These are phyloP conservation scores for Tolypocladium cylindrosporum DNA, from an alignment of 2,329 filamentous ascomycete genomes.

Conservation along the genomic window DNA sequence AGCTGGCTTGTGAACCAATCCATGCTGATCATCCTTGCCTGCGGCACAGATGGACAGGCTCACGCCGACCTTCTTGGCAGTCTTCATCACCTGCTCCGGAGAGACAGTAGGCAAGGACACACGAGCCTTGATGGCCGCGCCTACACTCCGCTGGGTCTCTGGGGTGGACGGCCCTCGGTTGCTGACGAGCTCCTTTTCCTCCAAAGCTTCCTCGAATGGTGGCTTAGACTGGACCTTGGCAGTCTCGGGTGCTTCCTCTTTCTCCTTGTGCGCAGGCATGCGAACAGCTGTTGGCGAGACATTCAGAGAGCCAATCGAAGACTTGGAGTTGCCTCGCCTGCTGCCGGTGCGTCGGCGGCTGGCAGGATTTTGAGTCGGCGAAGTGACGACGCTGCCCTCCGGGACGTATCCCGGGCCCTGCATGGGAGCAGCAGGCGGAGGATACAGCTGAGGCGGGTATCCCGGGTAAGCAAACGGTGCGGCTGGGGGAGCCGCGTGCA, in stretches of 20 bases:
- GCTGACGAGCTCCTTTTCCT: slow-evolving; percentile 1
- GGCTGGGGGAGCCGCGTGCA: background rate
- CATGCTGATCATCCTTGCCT: background rate
- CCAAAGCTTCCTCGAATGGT: slow-evolving; percentile 15
- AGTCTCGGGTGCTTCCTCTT: background rate
- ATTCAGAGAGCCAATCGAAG: background rate
- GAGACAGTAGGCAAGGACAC: slow-evolving; percentile 10
- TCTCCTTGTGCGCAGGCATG: background rate
- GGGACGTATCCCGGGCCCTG: background rate
- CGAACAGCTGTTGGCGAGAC: background rate
- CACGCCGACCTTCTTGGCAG: background rate
- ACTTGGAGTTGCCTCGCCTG: background rate
- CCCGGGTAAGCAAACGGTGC: background rate
- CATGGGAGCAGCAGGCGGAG: background rate
- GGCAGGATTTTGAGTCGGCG: background rate
- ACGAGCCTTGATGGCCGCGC: slow-evolving; percentile 6
- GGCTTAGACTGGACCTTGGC: slow-evolving; percentile 16
- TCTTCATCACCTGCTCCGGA: background rate
- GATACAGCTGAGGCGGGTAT: background rate
- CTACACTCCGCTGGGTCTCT: slow-evolving; percentile 3
- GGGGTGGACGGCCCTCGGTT: slow-evolving; percentile 1
- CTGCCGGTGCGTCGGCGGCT: background rate
- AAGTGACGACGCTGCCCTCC: background rate
- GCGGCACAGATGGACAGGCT: background rate
- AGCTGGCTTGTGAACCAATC: background rate